Evolutionary conservation across 1,284 basidiomycete species (phyloP), one percentile per base, ranked within the genome.

Genomic region (Bondarzewia mesenterica): DNA sequence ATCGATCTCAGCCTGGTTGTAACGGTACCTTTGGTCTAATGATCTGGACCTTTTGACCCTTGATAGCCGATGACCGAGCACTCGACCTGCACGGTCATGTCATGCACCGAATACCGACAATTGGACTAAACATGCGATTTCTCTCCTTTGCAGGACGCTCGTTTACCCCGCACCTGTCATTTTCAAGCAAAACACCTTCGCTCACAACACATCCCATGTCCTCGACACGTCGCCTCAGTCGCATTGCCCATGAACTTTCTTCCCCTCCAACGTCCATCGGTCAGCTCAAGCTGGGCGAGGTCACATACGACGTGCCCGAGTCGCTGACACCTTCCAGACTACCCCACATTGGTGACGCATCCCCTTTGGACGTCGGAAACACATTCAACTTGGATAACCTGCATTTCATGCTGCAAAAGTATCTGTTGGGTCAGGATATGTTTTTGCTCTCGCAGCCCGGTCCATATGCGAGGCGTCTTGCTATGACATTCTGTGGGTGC

Each of bases 331-430:
- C 80, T 0, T 69, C 73, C 15, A 63, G 78, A 4, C 63, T 82
- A 20, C 64, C 75, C 0, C 74, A 70, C 43, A 64, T 65, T 3
- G 16, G 21, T 18, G 22, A 62, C 23, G 58, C 68, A 26, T 57
- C 68, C 12, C 57, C 78, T 16, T 62, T 82, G 47, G 76, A 82
- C 52, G 55, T 72, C 7, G 54, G 66, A 36, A 72, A 82, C 52
- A 58, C 70, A 0, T 66, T 77, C 41, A 82, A 77, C 55, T 52
- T 71, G 40, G 74, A 80, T 47, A 78, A 82, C 54, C 58, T 83
- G 35, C 73, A 80, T 59, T 84, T 80, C 53, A 69, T 84, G 63
- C 59, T 84, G 54, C 79, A 84, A 66, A 83, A 83, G 59, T 78
- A 76, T 60, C 58, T 82, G n/a, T 68, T 84, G 1, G 80, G 78